A percentile compares a stretch with the other conserved stretches of the same genome.
Conservation (phyloP, 768 basidiomycete species). For the Xerocomellus intermedius region DNA sequence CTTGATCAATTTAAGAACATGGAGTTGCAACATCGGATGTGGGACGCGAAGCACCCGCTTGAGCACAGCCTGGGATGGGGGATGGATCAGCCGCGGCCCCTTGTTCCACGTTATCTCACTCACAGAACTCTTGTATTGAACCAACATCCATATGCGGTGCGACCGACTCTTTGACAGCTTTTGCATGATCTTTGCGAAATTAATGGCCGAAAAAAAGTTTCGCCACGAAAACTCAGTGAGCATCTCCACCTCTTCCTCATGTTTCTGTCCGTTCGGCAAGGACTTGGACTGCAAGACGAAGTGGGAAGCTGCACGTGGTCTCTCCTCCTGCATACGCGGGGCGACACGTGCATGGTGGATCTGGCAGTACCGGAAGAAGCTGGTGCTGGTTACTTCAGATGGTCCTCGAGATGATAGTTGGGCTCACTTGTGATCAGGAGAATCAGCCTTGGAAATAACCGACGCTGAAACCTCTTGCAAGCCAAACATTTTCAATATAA, state of each 20-base stretch:
- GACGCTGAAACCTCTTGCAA: slow-evolving; percentile 84
- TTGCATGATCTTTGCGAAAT: slow-evolving; percentile 97
- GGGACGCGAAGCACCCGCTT: slow-evolving; percentile 93
- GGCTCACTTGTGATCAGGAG: slow-evolving; percentile 77
- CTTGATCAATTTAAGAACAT: slow-evolving; percentile 96
- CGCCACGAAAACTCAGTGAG: slow-evolving; percentile 95
- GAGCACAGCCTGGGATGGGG: slow-evolving; percentile 72
- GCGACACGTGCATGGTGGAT: slow-evolving; percentile 69
- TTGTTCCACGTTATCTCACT: slow-evolving; percentile 26
- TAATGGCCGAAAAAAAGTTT: slow-evolving; percentile 96
- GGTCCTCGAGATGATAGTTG: not conserved
- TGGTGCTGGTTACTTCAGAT: slow-evolving; percentile 32
- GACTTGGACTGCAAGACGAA: slow-evolving; percentile 52
- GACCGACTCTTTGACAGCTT: slow-evolving; percentile 94
- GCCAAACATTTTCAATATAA: slow-evolving; percentile 98
- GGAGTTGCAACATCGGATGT: slow-evolving; percentile 91
- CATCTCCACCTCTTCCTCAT: slow-evolving; percentile 88
- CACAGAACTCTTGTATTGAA: slow-evolving; percentile 98
- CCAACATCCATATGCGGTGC: slow-evolving; percentile 92
- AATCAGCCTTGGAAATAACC: slow-evolving; percentile 87
- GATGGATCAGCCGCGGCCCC: slow-evolving; percentile 3
- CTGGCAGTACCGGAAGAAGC: slow-evolving; percentile 96
- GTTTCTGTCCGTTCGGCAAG: slow-evolving; percentile 70
- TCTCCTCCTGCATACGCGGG: slow-evolving; percentile 60
- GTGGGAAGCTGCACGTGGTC: slow-evolving; percentile 60